Base-by-base conservation (phyloP, 163 green algal species). In the Scenedesmus sp. region DNA sequence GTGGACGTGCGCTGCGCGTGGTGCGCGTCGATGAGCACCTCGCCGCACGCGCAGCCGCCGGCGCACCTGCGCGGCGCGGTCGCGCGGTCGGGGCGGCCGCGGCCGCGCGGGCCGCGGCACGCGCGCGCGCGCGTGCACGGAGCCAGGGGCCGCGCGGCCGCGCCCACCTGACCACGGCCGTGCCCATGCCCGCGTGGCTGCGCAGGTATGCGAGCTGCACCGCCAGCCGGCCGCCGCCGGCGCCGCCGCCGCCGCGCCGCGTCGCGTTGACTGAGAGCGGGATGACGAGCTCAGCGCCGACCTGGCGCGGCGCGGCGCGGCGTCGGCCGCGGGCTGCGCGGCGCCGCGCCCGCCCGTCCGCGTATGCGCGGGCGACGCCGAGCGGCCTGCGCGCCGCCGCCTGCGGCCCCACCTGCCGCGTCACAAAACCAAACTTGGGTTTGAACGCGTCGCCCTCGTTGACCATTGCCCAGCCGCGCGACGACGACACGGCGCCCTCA, bases 391-490 rank as follows among this genome's bases (percentile, higher is more conserved):
- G 10, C 6, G 24, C 6, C 24, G 53, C 18, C 22, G n/a, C 22
- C 22, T 60, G 53, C 24, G 10, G n/a, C 24, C n/a, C 5, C 60
- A 69, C 60, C 74, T 67, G 47, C 17, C 34, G 39, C 53, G 70
- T 62, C 14, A 73, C 63, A 17, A 44, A 81, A 20, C 78, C 78
- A 29, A 64, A 62, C 62, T 86, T 86, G 13, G 29, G 72, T 47
- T 86, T 86, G 39, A 57, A 57, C 24, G 31, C 60, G 4, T 69
- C 75, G 45, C 81, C 81, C 69, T 86, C 81, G 34, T 86, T 83
- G 18, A 83, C 65, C 42, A 86, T 44, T 39, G 51, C 28, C 66
- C 66, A 86, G n/a, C 73, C 73, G 13, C 58, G 13, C 18, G 54
- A 53, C 51, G 26, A 22, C 1, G 53, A 13, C 0, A 80, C 81